Base-by-base conservation (phyloP, 139 green algal species). In the Micromonas commoda region DNA sequence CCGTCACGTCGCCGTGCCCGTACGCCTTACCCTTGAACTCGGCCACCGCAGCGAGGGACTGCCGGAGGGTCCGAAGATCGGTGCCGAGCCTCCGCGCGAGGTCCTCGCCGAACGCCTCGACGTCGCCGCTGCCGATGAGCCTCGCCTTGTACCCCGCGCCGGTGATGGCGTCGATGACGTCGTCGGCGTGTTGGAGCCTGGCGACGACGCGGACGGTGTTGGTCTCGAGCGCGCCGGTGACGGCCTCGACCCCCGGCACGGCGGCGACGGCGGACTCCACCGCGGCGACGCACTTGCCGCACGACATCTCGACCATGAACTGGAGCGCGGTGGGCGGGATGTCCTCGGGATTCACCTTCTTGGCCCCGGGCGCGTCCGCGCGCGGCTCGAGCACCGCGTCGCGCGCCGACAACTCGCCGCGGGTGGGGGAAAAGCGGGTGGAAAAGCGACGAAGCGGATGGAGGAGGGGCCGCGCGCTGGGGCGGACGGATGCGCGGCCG, bases 1-100 rank as follows among this genome's bases (percentile, higher is more conserved):
- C 73, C 9, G 32, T 31, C 4, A 29, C 28, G 13, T 13, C 24
- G 1, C 28, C 28, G 73, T 78, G 73, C 1, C 33, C 31, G 53
- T 69, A 71, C 54, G 23, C 24, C 24, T 71, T 33, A 1, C 73
- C 73, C 60, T 78, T 78, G 60, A 78, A 78, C 53, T 78, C 73
- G 53, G 73, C 73, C 3, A 78, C 73, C 2, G 73, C 73, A 19
- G 52, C 53, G 2, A 78, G 31, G 0, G 26, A 60, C 52, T 78
- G 54, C 31, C 33, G 51, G 26, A 78, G 51, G 31, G 73, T 78
- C 21, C 54, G 52, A 28, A 71, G 21, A 37, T 78, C 29, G 53
- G 33, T 78, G 2, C 73, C 73, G 26, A 78, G 53, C 53, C 28
- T 1, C 29, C 24, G n/a, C 23, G 73, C 73, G 52, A 78, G 73